Base-by-base conservation (phyloP, 1,284 basidiomycete genomes). In the Anthracocystis setariae region DNA sequence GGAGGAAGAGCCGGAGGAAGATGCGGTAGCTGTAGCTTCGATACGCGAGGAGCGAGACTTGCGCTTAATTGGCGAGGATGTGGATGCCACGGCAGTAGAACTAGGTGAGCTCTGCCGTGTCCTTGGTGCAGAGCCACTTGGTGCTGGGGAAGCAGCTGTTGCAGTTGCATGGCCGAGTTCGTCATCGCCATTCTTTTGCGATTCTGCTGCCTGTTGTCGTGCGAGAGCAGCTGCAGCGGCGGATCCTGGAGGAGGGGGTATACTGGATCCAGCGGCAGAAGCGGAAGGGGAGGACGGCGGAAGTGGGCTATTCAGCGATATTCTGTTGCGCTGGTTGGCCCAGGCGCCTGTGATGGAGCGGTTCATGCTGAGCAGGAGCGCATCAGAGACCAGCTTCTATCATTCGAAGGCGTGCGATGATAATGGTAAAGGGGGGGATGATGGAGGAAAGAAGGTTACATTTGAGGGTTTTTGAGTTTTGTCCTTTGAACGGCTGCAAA, bases 331-430 rank as follows among this genome's bases (percentile, higher is more conserved):
- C 60, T 72, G 72, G 53, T 73, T 73, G 40, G 61, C 58, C 79
- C 79, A 79, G 20, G 73, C 77, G 33, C 70, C 71, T 5, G 76
- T 81, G 49, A 81, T 81, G 45, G 73, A 74, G 46, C 67, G 69
- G 42, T 81, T 81, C 79, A 81, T 81, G 38, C 25, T 55, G 58
- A 39, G 20, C 9, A 47, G 37, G 40, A 9, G 49, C 53, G 24
- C 67, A 70, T 64, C 52, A 61, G 65, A 62, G 35, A 49, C 37
- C 39, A 29, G 32, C 50, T 60, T 42, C 25, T 17, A 44, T 39
- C 33, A 24, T 40, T 29, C 35, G 12, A 37, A 5, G 35, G 35
- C 35, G 27, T 21, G 33, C 35, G 39, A 43, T 48, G 42, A 18
- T 25, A 21, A 12, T 23, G 23, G 32, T 32, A 25, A 39, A 12